A percentile compares a stretch with the other conserved stretches of the same genome.
Evolutionary conservation across 2,329 filamentous ascomycete species (phyloP).

Genomic region (Orbilia oligospora): DNA sequence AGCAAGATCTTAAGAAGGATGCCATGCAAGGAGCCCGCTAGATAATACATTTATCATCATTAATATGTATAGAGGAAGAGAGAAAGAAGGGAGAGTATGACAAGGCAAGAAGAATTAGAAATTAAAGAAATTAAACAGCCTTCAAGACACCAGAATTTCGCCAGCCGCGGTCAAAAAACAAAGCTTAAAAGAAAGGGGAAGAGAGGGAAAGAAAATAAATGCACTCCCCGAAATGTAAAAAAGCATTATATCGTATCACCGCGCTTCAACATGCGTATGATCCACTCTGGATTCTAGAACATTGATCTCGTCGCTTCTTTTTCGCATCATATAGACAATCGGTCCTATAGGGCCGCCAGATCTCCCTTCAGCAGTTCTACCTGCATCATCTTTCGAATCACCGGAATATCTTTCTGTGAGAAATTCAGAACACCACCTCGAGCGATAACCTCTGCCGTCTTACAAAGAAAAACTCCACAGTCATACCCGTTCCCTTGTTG

Average conservation of each 20-base stretch:
- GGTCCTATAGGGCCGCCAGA: constrained; percentile 53
- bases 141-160: constrained; percentile 13
- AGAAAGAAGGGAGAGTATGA: neutral
- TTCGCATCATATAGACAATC: neutral
- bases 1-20: neutral
- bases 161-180: neutral
- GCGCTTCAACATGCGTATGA: neutral
- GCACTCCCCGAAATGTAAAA: neutral
- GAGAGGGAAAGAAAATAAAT: neutral
- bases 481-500: constrained; percentile 62
- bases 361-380: constrained; percentile 62
- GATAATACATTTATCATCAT: constrained; percentile 12
- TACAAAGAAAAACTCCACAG: constrained; percentile 63
- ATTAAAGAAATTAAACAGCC: neutral
- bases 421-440: constrained; percentile 60
- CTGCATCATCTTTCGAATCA: constrained; percentile 62
- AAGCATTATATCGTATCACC: constrained; percentile 14
- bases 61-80: neutral
- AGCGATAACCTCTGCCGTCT: constrained; percentile 63
- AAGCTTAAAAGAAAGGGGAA: too few species aligned
- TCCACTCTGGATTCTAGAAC: neutral
- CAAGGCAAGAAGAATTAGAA: neutral
- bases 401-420: constrained; percentile 61
- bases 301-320: neutral
- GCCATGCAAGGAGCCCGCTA: neutral